Base-by-base conservation (phyloP, 495 filamentous ascomycete genomes). In the Talaromyces nanjingensis region DNA sequence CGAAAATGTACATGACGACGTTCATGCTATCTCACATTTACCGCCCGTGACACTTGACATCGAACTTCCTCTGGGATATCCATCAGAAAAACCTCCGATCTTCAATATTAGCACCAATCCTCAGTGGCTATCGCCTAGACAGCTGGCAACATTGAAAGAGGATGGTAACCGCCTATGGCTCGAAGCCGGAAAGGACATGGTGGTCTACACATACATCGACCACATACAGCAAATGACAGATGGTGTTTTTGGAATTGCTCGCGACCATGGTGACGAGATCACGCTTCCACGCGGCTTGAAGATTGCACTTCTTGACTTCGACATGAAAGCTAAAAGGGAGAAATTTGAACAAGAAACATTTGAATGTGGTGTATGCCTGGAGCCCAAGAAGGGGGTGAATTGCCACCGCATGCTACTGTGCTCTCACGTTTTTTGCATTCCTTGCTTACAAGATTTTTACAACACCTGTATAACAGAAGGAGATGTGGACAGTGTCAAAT, bases 371-470 rank as follows among this genome's bases (percentile, higher is more conserved):
- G 85, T 98, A 11, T 98, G 94, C 72, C 78, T 96, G 42, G 92
- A 97, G 71, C 92, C 92, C 0, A 97, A 97, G 72, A 97, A 97
- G 73, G 94, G 94, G 4, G 67, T 77, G 0, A 83, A 79, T 25
- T 98, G 94, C 73, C 88, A 97, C 74, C 83, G 83, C 4, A 81
- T 97, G 71, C 71, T 87, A 20, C 84, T 85, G 34, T 98, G 94
- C 72, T 86, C 83, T 0, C 94, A 98, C 69, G 92, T 98, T 31
- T 98, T 98, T 69, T 98, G 94, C 71, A 75, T 88, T 39, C 66
- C 80, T 3, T 98, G 94, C 68, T 76, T 98, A 20, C 88, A 91
- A 66, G 91, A 92, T 67, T 97, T 91, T 66, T 98, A 94, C 78
- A 92, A 89, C 67, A 86, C 81, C 56, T 90, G 89, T 68, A 97